Evolutionary conservation across 441 rosid species (phyloP), one percentile per base, ranked within the genome.

Genomic region (Dalechampia spathulata): DNA sequence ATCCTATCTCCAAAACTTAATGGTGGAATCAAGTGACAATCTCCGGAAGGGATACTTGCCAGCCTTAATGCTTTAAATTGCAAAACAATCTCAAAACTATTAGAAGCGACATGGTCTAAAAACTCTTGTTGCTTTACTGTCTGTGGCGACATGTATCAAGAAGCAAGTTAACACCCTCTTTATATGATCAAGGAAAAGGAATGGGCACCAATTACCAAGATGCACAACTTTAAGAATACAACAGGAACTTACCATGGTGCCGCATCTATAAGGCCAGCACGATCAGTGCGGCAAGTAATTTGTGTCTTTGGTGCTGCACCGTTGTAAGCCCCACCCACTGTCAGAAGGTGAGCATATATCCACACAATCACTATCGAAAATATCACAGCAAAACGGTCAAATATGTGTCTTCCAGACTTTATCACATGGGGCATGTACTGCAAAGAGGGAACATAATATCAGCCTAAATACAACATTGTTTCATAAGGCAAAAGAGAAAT

Each of bases 321-420:
- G 34, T 88, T 81, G 66, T 91, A 88, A 16, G 98, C 96, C 54
- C 91, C 91, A 39, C 95, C 96, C 52, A 88, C 89, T 4, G 98
- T 91, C 25, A 91, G 93, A 21, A 88, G 76, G 56, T 79, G 87
- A 61, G 98, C 98, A 76, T 88, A 91, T 42, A 88, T 75, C 96
- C 96, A 91, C 40, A 91, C 96, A 67, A 88, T 70, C 61, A 41
- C 89, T 71, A 84, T 76, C 0, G 93, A 61, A 22, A 88, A 84
- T 71, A 88, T 60, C 58, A 91, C 98, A 56, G 95, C 91, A 74
- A 78, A 91, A 40, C 93, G 90, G 55, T 81, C 83, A 64, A 79
- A 88, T 38, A 76, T 15, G 21, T 77, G 21, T 59, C 60, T 71
- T 62, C 96, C 91, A 21, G 73, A 59, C 67, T 72, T 71, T 61